Percentiles rank a stretch among this genome's conserved stretches.
Evolutionary conservation across 805 yeast species (phyloP).

Genomic region (Komagataella ulmi): DNA sequence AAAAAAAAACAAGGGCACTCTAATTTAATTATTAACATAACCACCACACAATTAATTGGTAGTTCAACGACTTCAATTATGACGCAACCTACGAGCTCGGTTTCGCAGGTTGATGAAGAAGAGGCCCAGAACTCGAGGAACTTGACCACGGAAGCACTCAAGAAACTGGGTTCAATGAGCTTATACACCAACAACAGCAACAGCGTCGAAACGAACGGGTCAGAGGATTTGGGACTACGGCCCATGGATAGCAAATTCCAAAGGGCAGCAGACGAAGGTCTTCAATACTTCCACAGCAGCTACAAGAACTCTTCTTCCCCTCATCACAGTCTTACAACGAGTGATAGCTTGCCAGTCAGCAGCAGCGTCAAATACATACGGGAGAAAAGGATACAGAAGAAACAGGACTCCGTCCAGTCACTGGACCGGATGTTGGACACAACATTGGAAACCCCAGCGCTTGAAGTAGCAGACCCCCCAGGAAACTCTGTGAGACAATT

Average conservation of each 20-base stretch:
- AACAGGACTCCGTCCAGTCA: background rate
- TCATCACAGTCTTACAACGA: background rate
- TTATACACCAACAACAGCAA: background rate
- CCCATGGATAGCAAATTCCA: constrained; percentile 19
- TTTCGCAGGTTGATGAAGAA: background rate
- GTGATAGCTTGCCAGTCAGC: background rate
- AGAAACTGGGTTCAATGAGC: background rate
- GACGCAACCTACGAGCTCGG: background rate
- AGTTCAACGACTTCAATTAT: background rate
- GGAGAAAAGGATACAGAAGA: constrained; percentile 2
- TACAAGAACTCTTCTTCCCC: background rate
- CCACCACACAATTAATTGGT: background rate
- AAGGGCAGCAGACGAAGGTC: constrained; percentile 18
- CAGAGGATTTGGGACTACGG: constrained; percentile 12
- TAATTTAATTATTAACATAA: background rate
- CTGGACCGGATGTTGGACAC: background rate
- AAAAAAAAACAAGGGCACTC: background rate
- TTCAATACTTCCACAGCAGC: constrained; percentile 3
- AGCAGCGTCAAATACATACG: background rate
- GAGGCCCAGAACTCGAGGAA: background rate
- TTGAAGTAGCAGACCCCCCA: background rate
- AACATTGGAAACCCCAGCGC: background rate
- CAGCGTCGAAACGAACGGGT: constrained; percentile 1
- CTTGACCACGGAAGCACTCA: constrained; percentile 2
- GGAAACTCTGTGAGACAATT: background rate